Evolutionary conservation across 2,329 filamentous ascomycete species (phyloP), one percentile per base, ranked within the genome.

Genomic region (Colletotrichum sojae): DNA sequence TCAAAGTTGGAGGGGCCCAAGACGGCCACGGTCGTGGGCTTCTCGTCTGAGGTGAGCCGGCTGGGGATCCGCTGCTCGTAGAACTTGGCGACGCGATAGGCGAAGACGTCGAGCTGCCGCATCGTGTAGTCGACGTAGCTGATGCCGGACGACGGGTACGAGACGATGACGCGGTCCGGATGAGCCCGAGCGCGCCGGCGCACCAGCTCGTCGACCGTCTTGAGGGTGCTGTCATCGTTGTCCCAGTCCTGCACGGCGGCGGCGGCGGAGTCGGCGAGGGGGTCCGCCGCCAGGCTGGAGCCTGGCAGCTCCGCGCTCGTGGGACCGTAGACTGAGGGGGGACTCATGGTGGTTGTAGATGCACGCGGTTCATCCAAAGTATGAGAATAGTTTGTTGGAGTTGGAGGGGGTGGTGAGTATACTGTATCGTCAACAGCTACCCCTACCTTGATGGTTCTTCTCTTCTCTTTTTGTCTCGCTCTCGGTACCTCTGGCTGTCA

Each of bases 1-100:
- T 88, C 84, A 10, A 90, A 78, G 70, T 85, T 84, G 1, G 87
- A 88, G 0, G 82, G 80, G 0, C 85, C 86, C 2, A 90, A 77
- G 12, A 90, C 73, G 1, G 83, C 85, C 25, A 89, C 80, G 1
- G 85, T 82, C 4, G 69, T 69, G 0, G 75, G 76, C 69, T 75
- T 75, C 66, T 76, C 73, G 0, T 59, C 65, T 8, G 76, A 77
- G 2, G 60, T 71, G 16, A 31, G 43, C 2, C 75, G 71, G 8
- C 71, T 60, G 4, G 75, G 75, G 9, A 76, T 67, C 18, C 69
- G 60, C 15, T 60, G 43, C 60, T 75, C 68, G 65, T 76, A 77
- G 22, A 69, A 45, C 49, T 74, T 76, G 48, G 76, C 75, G n/a
- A 72, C 73, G 55, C 76, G 63, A 63, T 72, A 77, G 0, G 75